phyloP scores from a whole-genome alignment of 306 rosid genomes.

The Cotoneaster glaucophyllus region DNA sequence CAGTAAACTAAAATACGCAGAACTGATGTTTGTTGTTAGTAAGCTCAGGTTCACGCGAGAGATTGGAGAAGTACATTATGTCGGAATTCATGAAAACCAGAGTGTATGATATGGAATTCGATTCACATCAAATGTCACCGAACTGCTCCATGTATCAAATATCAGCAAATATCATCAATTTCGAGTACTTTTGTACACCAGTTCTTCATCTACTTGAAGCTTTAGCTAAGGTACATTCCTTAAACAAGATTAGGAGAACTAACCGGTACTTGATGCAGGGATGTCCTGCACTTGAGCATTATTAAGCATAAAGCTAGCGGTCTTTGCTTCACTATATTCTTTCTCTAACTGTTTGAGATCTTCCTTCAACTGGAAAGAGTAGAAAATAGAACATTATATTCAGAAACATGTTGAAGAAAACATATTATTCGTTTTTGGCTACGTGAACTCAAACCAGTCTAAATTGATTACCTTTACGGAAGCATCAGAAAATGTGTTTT shows the following conservation, averaged over 20 bases:
- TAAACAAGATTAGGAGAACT: conserved; percentile 16
- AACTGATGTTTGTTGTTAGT: too few species aligned
- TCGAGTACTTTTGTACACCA: neutral
- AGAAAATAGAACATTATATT: neutral
- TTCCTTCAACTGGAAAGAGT: conserved; percentile 40
- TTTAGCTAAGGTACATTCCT: conserved; percentile 15
- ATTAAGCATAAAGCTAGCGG: conserved; percentile 10
- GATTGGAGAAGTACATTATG: too few species aligned
- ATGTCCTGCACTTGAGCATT: conserved; percentile 26
- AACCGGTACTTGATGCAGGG: conserved; percentile 49
- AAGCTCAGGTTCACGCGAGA: too few species aligned
- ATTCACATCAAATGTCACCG: too few species aligned
- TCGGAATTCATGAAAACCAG: too few species aligned
- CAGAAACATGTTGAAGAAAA: neutral
- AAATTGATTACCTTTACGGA: conserved; percentile 19
- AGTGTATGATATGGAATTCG: too few species aligned
- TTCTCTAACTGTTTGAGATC: conserved; percentile 25
- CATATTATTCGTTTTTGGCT: neutral
- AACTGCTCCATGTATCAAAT: too few species aligned
- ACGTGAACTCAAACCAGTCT: conserved; percentile 17
- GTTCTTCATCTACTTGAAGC: neutral
- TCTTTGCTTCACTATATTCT: conserved; percentile 24
- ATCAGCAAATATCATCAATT: neutral
- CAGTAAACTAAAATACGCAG: neutral
- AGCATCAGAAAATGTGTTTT: conserved; percentile 7